Conservation (phyloP, 2,329 filamentous ascomycete genomes). For the Sporothrix schenckii region DNA sequence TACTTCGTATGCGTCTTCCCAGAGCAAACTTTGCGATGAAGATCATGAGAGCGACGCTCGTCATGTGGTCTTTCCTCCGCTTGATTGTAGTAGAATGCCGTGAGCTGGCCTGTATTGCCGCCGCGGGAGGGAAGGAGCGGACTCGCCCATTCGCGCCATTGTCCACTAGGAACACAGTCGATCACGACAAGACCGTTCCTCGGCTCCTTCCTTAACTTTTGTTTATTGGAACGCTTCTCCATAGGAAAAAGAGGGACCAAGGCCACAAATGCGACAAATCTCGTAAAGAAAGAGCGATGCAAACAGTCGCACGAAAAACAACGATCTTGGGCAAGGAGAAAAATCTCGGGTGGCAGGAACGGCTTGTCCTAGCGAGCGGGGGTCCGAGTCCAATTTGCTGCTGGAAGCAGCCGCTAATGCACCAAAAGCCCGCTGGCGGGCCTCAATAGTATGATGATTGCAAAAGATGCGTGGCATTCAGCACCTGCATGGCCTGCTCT, state of each 20-base stretch:
- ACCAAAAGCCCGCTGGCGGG: constrained; percentile 28
- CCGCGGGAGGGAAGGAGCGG: constrained; percentile 31
- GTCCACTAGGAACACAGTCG: constrained; percentile 13
- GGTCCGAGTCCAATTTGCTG: constrained; percentile 31
- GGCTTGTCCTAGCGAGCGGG: constrained; percentile 28
- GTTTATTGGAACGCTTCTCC: not conserved
- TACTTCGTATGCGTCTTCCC: not conserved
- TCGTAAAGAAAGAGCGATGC: not conserved
- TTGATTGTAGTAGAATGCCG: not conserved
- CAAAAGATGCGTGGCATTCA: constrained; percentile 2
- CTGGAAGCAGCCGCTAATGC: constrained; percentile 33
- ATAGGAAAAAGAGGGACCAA: not conserved
- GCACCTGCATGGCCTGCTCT: not conserved
- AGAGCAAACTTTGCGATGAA: not conserved
- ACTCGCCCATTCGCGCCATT: constrained; percentile 20
- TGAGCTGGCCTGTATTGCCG: constrained; percentile 22
- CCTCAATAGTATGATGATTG: constrained; percentile 27
- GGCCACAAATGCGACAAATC: not conserved
- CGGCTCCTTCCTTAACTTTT: not conserved
- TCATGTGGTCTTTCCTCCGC: constrained; percentile 9
- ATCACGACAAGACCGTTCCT: not conserved
- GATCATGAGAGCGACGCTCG: constrained; percentile 3
- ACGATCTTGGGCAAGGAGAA: not conserved
- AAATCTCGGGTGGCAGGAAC: constrained; percentile 31
- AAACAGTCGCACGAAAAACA: not conserved